A percentile compares a stretch with the other conserved stretches of the same genome.
These are phyloP conservation scores for Petrea volubilis DNA, from an alignment of 257 asterid genomes.

Conservation along the genomic window DNA sequence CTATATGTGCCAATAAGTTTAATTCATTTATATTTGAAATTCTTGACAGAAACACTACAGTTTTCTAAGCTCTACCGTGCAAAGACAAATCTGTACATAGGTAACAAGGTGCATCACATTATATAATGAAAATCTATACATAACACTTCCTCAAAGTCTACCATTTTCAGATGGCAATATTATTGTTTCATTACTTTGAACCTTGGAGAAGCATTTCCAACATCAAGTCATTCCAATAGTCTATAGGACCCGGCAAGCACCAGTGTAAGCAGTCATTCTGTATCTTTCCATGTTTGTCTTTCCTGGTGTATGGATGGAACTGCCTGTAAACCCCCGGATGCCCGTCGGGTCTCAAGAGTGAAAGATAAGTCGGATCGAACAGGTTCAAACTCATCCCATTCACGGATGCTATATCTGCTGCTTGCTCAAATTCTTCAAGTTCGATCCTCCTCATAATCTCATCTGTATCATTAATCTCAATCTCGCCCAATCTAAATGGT, in stretches of 20 bases:
- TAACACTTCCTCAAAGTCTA: background rate
- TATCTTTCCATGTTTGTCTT: slow-evolving; percentile 41
- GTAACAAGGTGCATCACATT: background rate
- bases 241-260: slow-evolving; percentile 99
- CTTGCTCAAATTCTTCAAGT: slow-evolving; percentile 54
- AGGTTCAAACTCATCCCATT: slow-evolving; percentile 31
- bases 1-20: too few relatives aligned
- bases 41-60: too few relatives aligned
- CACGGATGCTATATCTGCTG: slow-evolving; percentile 19
- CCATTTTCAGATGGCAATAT: background rate
- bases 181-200: background rate
- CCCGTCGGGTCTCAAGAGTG: slow-evolving; percentile 78
- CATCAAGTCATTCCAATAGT: slow-evolving; percentile 89
- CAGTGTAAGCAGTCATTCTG: slow-evolving; percentile 96
- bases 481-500: slow-evolving; percentile 56
- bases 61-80: background rate
- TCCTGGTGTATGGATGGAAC: slow-evolving; percentile 62
- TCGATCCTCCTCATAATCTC: slow-evolving; percentile 45
- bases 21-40: too few relatives aligned
- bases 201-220: slow-evolving; percentile 52
- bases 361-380: slow-evolving; percentile 54
- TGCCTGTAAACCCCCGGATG: slow-evolving; percentile 74
- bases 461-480: slow-evolving; percentile 33
- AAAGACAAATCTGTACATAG: background rate
- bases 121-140: background rate